These are phyloP conservation scores for Davidsoniella virescens DNA, from an alignment of 2,329 filamentous ascomycete genomes.

Conservation along the genomic window DNA sequence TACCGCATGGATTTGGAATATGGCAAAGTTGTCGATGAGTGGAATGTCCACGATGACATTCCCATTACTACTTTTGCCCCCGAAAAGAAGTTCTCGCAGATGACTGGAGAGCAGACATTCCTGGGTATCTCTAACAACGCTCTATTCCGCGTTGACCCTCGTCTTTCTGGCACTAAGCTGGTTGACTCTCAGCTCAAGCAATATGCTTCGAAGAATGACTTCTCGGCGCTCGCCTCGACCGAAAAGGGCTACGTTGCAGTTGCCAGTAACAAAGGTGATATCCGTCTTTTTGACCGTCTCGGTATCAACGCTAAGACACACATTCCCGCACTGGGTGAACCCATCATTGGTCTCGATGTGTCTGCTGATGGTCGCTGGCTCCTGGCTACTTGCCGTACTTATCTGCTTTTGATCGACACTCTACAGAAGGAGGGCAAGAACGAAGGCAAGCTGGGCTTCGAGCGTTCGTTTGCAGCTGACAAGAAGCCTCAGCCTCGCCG, in stretches of 20 bases:
- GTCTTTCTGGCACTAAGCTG: conserved; percentile 76
- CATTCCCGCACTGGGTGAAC: conserved; percentile 85
- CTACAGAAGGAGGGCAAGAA: conserved; percentile 89
- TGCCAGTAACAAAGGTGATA: conserved; percentile 93
- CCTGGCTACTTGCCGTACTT: conserved; percentile 83
- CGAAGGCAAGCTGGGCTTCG: conserved; percentile 93
- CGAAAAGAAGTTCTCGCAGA: conserved; percentile 95
- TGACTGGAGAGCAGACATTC: conserved; percentile 90
- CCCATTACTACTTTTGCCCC: conserved; percentile 82
- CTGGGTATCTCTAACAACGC: conserved; percentile 85
- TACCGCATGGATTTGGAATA: conserved; percentile 98
- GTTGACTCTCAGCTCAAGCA: conserved; percentile 90
- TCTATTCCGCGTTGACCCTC: conserved; percentile 84
- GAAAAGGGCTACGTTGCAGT: conserved; percentile 95
- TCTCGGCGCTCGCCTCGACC: conserved; percentile 84
- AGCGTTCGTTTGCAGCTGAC: conserved; percentile 82
- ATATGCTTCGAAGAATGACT: conserved; percentile 93
- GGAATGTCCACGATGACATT: conserved; percentile 96
- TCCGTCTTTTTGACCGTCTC: conserved; percentile 87
- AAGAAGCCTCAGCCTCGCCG: conserved; percentile 85
- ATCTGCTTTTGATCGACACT: conserved; percentile 83
- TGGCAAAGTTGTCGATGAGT: conserved; percentile 95
- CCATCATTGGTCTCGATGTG: conserved; percentile 87
- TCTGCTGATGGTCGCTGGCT: conserved; percentile 94
- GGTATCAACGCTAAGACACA: conserved; percentile 97